These are phyloP conservation scores for Fusarium sp. DNA, from an alignment of 2,329 filamentous ascomycete genomes.

Conservation along the genomic window DNA sequence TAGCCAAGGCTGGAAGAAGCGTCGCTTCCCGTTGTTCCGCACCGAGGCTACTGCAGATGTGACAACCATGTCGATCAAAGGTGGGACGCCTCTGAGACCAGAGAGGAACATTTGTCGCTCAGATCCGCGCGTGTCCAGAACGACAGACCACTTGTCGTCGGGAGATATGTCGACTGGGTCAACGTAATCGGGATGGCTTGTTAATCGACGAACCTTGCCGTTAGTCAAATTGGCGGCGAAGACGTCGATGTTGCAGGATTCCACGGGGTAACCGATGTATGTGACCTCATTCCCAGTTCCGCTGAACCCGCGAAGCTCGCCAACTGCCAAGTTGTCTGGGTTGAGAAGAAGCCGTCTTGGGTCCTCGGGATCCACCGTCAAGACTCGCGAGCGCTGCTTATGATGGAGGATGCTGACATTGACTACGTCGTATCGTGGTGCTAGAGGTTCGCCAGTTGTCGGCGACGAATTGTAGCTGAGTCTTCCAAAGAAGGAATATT, in stretches of 20 bases:
- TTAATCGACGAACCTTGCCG: neutral
- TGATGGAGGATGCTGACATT: neutral
- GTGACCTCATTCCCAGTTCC: neutral
- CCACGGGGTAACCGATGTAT: neutral
- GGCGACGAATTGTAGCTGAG: neutral
- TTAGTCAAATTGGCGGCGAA: neutral
- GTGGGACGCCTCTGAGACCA: neutral
- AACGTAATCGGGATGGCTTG: slow-evolving; percentile 3
- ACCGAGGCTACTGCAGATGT: neutral
- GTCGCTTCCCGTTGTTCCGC: neutral
- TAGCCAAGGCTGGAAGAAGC: slow-evolving; percentile 1
- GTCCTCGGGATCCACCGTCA: neutral
- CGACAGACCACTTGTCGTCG: slow-evolving; percentile 1
- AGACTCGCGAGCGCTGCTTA: neutral
- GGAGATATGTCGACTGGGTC: neutral
- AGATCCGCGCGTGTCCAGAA: neutral
- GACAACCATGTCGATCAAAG: neutral
- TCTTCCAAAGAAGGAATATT: neutral
- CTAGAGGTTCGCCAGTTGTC: neutral
- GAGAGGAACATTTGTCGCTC: slow-evolving; percentile 6
- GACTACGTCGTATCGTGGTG: neutral
- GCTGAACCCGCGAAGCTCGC: neutral
- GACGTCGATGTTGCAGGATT: neutral
- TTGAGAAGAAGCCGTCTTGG: neutral
- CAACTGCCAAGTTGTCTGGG: neutral